Base-by-base conservation (phyloP, 768 basidiomycete species). In the Mycena haematopus region DNA sequence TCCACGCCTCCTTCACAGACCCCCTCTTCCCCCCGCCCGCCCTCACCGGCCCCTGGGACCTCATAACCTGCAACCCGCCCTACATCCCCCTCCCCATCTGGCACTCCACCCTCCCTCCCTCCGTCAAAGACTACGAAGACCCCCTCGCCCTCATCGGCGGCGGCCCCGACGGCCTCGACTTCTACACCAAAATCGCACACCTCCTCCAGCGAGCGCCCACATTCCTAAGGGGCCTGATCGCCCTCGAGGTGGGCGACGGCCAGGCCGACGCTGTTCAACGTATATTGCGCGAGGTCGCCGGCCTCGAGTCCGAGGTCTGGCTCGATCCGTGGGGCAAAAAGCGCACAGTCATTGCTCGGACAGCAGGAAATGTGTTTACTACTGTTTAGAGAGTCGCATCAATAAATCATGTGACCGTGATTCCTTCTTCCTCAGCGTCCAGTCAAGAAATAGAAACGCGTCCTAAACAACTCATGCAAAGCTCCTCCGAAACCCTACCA, bases 11-110 rank as follows among this genome's bases (percentile, higher is more conserved):
- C 67, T 78, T 85, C 60, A 73, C 86, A 38, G 79, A 78, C 40
- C 78, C 78, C 15, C 78, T 82, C 62, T 80, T 91, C 54, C 71
- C 69, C 68, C 54, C 65, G 10, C 64, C 71, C 56, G 66, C 63
- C 47, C 72, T 84, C 62, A 68, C 68, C 52, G 79, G 74, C 3
- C 85, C 89, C 2, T 92, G 88, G 75, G 88, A 93, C 75, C 77
- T 95, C 59, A 78, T 95, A 70, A 93, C 93, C 13, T 85, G 89
- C 17, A 96, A 95, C 76, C 91, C 92, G 25, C 91, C 93, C 11
- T 98, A 97, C 75, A 91, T 98, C 66, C 80, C 94, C 38, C 80
- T 74, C 65, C 67, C 75, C 40, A 88, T 90, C 62, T 96, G 29
- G 29, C 29, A 88, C 71, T 75, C 84, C 45, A 54, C 69, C 24